phyloP scores from a whole-genome alignment of 1,284 basidiomycete species.

The Irpex rosettiformis region DNA sequence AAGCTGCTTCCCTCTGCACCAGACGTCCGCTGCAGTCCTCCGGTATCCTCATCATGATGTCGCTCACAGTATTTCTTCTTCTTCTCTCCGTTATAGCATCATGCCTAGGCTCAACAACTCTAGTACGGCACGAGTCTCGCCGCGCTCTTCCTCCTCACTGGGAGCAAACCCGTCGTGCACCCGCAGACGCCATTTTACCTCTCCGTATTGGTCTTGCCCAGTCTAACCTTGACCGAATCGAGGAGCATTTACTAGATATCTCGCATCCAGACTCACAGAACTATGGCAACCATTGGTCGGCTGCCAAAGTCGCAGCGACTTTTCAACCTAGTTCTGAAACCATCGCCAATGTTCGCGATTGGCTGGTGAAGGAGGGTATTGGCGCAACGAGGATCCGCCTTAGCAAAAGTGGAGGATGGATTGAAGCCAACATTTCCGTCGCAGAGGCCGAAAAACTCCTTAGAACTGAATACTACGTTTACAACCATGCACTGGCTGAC shows the following conservation, averaged over 20 bases:
- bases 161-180: slow-evolving; percentile 20
- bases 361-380: slow-evolving; percentile 29
- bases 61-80: neutral
- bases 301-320: slow-evolving; percentile 33
- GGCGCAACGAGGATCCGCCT: slow-evolving; percentile 29
- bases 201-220: slow-evolving; percentile 45
- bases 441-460: slow-evolving; percentile 43
- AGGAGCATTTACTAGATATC: slow-evolving; percentile 40
- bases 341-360: slow-evolving; percentile 33
- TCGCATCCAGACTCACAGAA: slow-evolving; percentile 40
- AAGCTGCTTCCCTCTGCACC: too few species aligned
- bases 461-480: slow-evolving; percentile 43
- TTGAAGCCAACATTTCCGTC: slow-evolving; percentile 41
- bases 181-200: slow-evolving; percentile 32
- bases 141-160: slow-evolving; percentile 3
- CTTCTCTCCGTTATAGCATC: slow-evolving; percentile 22
- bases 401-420: slow-evolving; percentile 36
- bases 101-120: slow-evolving; percentile 30
- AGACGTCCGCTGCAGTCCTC: too few species aligned
- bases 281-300: slow-evolving; percentile 43
- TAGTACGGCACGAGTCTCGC: slow-evolving; percentile 1
- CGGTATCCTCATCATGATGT: too few species aligned
- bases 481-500: slow-evolving; percentile 34
- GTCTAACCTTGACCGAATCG: slow-evolving; percentile 38
- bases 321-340: slow-evolving; percentile 43